Base-by-base conservation (phyloP, 257 asterid genomes). In the Anisodus tanguticus region DNA sequence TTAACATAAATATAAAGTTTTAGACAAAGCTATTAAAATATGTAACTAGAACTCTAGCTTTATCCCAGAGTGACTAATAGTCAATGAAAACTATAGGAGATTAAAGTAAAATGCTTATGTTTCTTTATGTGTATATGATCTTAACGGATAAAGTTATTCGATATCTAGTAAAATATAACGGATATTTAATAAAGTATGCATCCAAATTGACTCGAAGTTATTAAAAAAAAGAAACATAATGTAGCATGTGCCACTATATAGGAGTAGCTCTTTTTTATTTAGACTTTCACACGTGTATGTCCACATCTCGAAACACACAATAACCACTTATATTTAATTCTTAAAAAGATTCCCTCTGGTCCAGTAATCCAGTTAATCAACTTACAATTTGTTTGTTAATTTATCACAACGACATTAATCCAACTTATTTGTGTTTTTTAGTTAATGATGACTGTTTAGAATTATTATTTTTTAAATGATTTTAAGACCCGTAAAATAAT, bases 231-330 rank as follows among this genome's bases (percentile, higher is more conserved):
- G 0, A 31, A 31, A 31, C 0, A 67, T 0, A 3, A 12, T 17
- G 16, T 17, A 71, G 58, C 79, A 45, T 71, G 79, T 45, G 79
- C 31, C n/a, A 17, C 9, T 19, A n/a, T 45, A 31, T 31, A 31
- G 35, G 35, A 31, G 35, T 31, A 31, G 35, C 2, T 31, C 35
- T 43, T 71, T 9, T 71, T 39, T 2, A 71, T 71, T 17, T 71
- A n/a, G 58, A 71, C 79, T 3, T 9, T 5, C 15, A 71, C 39
- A 70, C 9, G 35, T 17, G 6, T 49, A 49, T 6, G 79, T 71
- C 79, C n/a, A 2, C 79, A 43, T 71, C 58, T 71, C 17, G 58
- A 19, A 45, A 71, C 35, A 71, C 39, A 71, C 79, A 71, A 71
- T 71, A 5, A 71, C 39, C 37, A n/a, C 17, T 69, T 8, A 15